Evolutionary conservation across 192 early-diverging fungal genomes (phyloP).

Genomic region (Rhizophlyctis rosea): DNA sequence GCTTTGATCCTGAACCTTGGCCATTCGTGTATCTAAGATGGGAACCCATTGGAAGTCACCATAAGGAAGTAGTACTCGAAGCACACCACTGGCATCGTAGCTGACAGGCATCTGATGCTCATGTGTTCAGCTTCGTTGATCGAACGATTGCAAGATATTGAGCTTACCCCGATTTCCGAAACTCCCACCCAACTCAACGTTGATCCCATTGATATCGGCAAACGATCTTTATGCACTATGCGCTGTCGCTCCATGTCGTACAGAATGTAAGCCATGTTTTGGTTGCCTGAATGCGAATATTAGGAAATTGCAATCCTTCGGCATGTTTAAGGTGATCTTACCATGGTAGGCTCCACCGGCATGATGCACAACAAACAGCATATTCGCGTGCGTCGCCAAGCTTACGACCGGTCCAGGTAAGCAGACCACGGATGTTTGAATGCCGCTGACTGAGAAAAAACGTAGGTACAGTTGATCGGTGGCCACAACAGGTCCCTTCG

Average conservation of each 20-base stretch:
- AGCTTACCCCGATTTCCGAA: constrained; percentile 65
- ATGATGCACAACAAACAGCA: constrained; percentile 50
- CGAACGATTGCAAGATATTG: constrained; percentile 1
- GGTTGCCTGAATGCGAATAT: constrained; percentile 25
- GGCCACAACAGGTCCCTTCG: constrained; percentile 60
- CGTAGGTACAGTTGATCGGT: constrained; percentile 77
- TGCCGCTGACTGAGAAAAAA: constrained; percentile 72
- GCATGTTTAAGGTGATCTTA: constrained; percentile 1
- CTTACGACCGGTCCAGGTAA: constrained; percentile 49
- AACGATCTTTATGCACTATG: constrained; percentile 50
- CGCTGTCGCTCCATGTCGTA: constrained; percentile 54
- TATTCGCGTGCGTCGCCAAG: constrained; percentile 37
- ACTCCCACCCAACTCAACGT: constrained; percentile 82
- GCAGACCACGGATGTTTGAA: constrained; percentile 71
- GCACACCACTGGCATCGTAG: constrained; percentile 77
- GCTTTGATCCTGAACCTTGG: constrained; percentile 39
- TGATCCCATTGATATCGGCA: constrained; percentile 63
- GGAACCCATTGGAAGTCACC: constrained; percentile 77
- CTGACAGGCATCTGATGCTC: constrained; percentile 68
- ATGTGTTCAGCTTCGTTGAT: too few relatives aligned
- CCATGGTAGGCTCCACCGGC: constrained; percentile 44
- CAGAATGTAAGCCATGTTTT: constrained; percentile 61
- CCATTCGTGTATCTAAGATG: constrained; percentile 60
- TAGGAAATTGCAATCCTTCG: constrained; percentile 3
- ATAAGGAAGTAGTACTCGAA: constrained; percentile 69